Conservation (phyloP, 345 rosid species). For the Salix koriyanagi region DNA sequence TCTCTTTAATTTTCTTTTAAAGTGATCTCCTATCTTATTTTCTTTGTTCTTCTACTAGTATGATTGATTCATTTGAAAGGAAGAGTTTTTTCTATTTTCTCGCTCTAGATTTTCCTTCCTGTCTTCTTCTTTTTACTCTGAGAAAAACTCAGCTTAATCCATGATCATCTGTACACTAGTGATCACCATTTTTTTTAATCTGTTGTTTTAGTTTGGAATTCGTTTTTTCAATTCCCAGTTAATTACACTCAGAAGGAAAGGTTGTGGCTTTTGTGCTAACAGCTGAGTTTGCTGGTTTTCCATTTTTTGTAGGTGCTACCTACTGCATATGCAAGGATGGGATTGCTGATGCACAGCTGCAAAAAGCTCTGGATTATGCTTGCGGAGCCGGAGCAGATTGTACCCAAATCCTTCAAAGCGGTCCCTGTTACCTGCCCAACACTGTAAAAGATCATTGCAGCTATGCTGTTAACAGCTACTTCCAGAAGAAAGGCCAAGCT, state of each 20-base stretch:
- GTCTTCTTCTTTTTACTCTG: background rate
- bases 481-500: slow-evolving; percentile 57
- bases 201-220: background rate
- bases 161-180: background rate
- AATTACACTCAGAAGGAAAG: background rate
- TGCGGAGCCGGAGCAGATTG: slow-evolving; percentile 62
- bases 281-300: background rate
- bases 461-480: slow-evolving; percentile 85
- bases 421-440: slow-evolving; percentile 77
- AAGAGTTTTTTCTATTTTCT: background rate
- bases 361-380: slow-evolving; percentile 78
- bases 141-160: background rate
- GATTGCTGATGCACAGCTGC: slow-evolving; percentile 42
- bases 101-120: background rate
- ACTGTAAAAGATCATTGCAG: slow-evolving; percentile 79
- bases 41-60: background rate
- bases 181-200: background rate
- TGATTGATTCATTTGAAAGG: background rate
- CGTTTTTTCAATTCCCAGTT: background rate
- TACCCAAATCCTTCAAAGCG: slow-evolving; percentile 41
- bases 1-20: background rate
- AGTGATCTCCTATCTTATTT: background rate
- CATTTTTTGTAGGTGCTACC: slow-evolving; percentile 40
- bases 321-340: slow-evolving; percentile 81
- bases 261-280: background rate